Conservation (phyloP, 1,284 basidiomycete species). For the Ustilago esculenta region DNA sequence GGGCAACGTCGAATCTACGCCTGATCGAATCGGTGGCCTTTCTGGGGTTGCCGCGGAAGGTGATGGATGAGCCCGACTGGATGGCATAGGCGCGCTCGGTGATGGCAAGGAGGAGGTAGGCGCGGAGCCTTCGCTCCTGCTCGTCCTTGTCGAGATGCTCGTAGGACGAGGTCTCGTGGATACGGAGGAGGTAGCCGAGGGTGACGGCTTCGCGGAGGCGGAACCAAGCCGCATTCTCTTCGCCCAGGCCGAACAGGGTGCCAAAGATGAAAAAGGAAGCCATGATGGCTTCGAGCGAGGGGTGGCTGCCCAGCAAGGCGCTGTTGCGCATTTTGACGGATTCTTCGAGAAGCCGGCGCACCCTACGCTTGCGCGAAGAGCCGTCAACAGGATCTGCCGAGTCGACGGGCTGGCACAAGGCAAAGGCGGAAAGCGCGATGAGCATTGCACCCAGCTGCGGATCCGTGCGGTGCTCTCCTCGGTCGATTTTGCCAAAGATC, state of each 20-base stretch:
- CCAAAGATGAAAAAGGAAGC: conserved; percentile 61
- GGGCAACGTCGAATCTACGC: conserved; percentile 42
- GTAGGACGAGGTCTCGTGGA: conserved; percentile 59
- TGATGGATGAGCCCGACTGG: conserved; percentile 51
- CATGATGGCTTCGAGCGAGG: conserved; percentile 49
- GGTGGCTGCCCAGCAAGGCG: conserved; percentile 49
- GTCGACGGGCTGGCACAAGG: conserved; percentile 53
- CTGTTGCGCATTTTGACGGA: conserved; percentile 46
- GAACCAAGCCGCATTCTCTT: conserved; percentile 58
- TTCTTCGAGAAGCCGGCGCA: conserved; percentile 45
- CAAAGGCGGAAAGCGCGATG: conserved; percentile 59
- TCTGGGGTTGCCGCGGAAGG: conserved; percentile 53
- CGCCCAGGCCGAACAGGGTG: conserved; percentile 52
- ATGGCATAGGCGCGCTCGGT: conserved; percentile 61
- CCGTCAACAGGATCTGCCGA: conserved; percentile 42
- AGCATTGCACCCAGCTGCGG: conserved; percentile 62
- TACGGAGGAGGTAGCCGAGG: conserved; percentile 55
- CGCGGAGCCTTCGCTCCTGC: conserved; percentile 56
- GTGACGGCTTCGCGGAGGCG: conserved; percentile 58
- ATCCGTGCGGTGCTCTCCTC: conserved; percentile 56
- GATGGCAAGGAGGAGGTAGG: conserved; percentile 62
- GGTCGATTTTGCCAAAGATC: conserved; percentile 57
- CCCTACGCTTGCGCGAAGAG: conserved; percentile 34
- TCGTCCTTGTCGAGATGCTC: conserved; percentile 58
- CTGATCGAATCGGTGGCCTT: conserved; percentile 46